phyloP scores from a whole-genome alignment of 106 monocot genomes.

The Triglochin maritima region DNA sequence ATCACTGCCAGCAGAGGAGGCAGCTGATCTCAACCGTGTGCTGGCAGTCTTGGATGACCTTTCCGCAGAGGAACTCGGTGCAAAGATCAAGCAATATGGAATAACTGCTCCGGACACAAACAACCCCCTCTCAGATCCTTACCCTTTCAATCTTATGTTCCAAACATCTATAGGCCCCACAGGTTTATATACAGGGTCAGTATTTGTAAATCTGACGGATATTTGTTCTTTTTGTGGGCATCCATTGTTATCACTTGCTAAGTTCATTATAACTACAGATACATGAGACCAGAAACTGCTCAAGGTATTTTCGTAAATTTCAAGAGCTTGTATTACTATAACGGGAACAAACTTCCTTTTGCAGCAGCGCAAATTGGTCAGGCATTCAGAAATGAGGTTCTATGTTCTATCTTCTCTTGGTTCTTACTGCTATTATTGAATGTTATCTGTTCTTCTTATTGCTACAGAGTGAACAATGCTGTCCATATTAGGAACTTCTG shows the following conservation, averaged over 20 bases:
- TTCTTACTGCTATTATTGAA: not conserved
- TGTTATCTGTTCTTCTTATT: not conserved
- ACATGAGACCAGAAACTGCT: conserved; percentile 95
- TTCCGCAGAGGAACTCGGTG: conserved; percentile 60
- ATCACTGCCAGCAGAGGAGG: conserved; percentile 50
- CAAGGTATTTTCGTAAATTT: conserved; percentile 98
- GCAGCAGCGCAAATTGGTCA: conserved; percentile 93
- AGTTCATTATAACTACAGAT: conserved; percentile 29
- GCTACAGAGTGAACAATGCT: too few species aligned
- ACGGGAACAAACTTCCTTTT: conserved; percentile 91
- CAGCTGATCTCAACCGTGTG: conserved; percentile 57
- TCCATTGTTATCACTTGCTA: not conserved
- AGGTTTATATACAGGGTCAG: conserved; percentile 66
- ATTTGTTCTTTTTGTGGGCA: not conserved
- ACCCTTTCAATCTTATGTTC: conserved; percentile 98
- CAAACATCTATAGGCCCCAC: conserved; percentile 91
- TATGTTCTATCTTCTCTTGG: not conserved
- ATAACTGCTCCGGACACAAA: conserved; percentile 84
- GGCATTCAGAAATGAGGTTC: conserved; percentile 93
- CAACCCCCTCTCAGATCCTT: conserved; percentile 81
- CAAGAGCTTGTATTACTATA: conserved; percentile 92
- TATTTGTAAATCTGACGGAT: not conserved
- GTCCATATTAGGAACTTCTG: too few species aligned
- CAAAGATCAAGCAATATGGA: conserved; percentile 77
- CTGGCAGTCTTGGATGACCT: conserved; percentile 71